Conservation (phyloP, 192 early-diverging fungal species). For the Phycomyces blakesleeanus region DNA sequence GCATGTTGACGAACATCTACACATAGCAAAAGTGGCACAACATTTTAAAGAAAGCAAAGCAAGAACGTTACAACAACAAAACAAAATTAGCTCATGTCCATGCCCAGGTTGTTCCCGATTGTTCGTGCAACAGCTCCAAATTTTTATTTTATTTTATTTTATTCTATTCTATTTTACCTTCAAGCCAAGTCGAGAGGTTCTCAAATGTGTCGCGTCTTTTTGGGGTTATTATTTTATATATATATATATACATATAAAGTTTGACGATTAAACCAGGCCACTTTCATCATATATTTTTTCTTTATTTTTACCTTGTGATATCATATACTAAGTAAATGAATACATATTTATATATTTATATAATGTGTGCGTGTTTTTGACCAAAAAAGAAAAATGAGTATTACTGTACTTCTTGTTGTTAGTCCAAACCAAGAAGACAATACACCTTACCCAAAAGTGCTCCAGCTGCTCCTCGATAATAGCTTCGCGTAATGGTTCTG, state of each 20-base stretch:
- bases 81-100: not conserved
- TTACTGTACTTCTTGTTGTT: not conserved
- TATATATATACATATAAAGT: no score
- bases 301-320: slow-evolving; percentile 53
- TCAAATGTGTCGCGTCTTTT: slow-evolving; percentile 69
- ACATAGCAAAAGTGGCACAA: not conserved
- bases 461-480: slow-evolving; percentile 78
- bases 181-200: slow-evolving; percentile 73
- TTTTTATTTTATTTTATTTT: not conserved
- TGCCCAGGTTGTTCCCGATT: no score
- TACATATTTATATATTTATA: not conserved
- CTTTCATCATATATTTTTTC: not conserved
- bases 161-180: slow-evolving; percentile 31
- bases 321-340: slow-evolving; percentile 58
- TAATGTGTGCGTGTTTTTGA: no score
- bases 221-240: no score
- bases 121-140: not conserved
- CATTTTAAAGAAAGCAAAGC: not conserved
- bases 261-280: no score
- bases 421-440: slow-evolving; percentile 10
- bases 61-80: no score
- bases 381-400: no score
- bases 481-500: slow-evolving; percentile 79
- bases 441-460: slow-evolving; percentile 56
- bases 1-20: slow-evolving; percentile 82